phyloP scores from a whole-genome alignment of 164 flowering plant species.

The Sedum album region DNA sequence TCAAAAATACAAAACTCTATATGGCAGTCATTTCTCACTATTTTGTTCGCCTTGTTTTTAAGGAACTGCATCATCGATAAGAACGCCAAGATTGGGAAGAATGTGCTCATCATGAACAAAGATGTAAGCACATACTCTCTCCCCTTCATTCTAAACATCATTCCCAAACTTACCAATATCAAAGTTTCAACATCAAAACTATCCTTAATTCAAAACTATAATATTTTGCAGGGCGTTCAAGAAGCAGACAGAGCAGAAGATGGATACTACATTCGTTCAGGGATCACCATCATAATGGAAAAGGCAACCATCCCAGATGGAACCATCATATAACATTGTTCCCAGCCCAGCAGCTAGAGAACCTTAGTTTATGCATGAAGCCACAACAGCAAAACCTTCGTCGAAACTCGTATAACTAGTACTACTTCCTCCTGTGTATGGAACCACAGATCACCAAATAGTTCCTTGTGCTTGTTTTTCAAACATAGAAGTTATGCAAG shows the following conservation, averaged over 20 bases:
- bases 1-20: not conserved
- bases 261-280: slow-evolving; percentile 81
- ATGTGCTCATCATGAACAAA: slow-evolving; percentile 58
- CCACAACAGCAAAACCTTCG: not conserved
- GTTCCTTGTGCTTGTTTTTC: too few species aligned
- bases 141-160: not conserved
- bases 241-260: slow-evolving; percentile 68
- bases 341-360: not conserved
- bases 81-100: slow-evolving; percentile 78
- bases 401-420: not conserved
- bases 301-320: slow-evolving; percentile 72
- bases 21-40: slow-evolving; percentile 10
- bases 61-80: slow-evolving; percentile 89
- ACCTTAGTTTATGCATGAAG: not conserved
- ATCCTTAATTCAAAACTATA: not conserved
- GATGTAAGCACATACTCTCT: slow-evolving; percentile 41
- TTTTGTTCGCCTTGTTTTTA: slow-evolving; percentile 10
- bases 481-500: too few species aligned
- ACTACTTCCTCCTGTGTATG: too few species aligned
- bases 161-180: not conserved
- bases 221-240: slow-evolving; percentile 40
- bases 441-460: not conserved
- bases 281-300: slow-evolving; percentile 59
- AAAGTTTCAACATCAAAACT: not conserved
- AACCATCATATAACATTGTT: slow-evolving; percentile 31